Base-by-base conservation (phyloP, 2,329 filamentous ascomycete species). In the Hymenoscyphus occultus region DNA sequence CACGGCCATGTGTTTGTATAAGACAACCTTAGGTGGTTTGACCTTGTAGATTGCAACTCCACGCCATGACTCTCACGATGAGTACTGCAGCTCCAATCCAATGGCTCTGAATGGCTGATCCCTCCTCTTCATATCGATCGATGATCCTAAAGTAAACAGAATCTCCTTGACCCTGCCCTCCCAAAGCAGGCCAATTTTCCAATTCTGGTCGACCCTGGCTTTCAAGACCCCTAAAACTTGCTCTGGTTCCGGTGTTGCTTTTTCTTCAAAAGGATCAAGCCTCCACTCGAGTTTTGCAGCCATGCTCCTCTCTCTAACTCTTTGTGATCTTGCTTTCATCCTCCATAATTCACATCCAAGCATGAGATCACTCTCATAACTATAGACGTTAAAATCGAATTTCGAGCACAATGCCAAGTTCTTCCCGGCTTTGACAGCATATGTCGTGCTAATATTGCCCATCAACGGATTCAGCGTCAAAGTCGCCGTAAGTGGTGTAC, bases 371-470 rank as follows among this genome's bases (percentile, higher is more conserved):
- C 92, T 97, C 80, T 99, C 95, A 80, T 97, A 99, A 76, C 92
- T 97, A 79, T 97, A 98, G 60, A 97, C 90, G 74, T 99, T 99
- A 79, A 99, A 99, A 74, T 96, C 93, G 79, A 98, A 94, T 60
- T 90, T 88, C 28, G 93, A 96, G 69, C 93, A 95, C 60, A 99
- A 84, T 12, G 92, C 91, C 71, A 96, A 86, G 72, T 92, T 87
- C 40, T 86, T 86, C 2, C 92, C 92, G 1, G 94, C 94, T 73
- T 92, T 90, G 59, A 98, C 91, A 0, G 95, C 91, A 76, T 99
- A 99, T 16, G 88, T 96, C 42, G 93, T 92, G 64, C 90, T 93
- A 66, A 99, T 83, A 74, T 92, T 96, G 19, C 95, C 95, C 86
- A 97, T 97, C 59, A 99, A 81, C 3, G 95, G 95, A 71, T 97